A percentile compares a stretch with the other conserved stretches of the same genome.
Conservation (phyloP, 23 red algal species). For the Pyropia yezoensis region DNA sequence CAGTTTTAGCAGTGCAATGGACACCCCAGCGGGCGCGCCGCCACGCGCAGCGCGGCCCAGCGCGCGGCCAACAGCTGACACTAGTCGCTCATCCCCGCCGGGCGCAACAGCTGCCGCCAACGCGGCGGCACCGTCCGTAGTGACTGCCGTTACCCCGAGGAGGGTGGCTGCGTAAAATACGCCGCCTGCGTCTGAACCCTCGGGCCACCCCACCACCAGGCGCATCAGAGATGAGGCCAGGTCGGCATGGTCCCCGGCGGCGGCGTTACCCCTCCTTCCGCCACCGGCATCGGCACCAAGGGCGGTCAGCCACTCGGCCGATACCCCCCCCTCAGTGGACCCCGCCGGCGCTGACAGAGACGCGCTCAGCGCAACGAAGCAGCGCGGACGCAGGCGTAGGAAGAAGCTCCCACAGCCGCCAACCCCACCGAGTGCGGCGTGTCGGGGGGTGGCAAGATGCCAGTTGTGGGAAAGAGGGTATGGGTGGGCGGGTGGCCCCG, state of each 20-base stretch:
- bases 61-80: constrained; percentile 36
- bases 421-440: too few species aligned
- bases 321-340: background rate
- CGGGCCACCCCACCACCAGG: constrained; percentile 69
- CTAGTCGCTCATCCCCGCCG: constrained; percentile 5
- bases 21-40: constrained; percentile 30
- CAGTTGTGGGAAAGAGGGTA: constrained; percentile 15
- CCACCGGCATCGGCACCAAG: background rate
- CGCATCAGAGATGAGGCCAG: constrained; percentile 20
- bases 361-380: background rate
- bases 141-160: constrained; percentile 26
- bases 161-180: constrained; percentile 73
- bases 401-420: too few species aligned
- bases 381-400: too few species aligned
- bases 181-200: constrained; percentile 48
- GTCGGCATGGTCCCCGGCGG: background rate
- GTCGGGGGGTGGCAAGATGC: too few species aligned
- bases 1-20: constrained; percentile 61
- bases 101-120: constrained; percentile 10
- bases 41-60: constrained; percentile 66
- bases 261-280: background rate
- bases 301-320: background rate
- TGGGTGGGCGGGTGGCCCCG: constrained; percentile 27
- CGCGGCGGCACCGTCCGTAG: constrained; percentile 11
- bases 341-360: background rate